Conservation (phyloP, 73 alveolate species). For the Symbiodinium pilosum region DNA sequence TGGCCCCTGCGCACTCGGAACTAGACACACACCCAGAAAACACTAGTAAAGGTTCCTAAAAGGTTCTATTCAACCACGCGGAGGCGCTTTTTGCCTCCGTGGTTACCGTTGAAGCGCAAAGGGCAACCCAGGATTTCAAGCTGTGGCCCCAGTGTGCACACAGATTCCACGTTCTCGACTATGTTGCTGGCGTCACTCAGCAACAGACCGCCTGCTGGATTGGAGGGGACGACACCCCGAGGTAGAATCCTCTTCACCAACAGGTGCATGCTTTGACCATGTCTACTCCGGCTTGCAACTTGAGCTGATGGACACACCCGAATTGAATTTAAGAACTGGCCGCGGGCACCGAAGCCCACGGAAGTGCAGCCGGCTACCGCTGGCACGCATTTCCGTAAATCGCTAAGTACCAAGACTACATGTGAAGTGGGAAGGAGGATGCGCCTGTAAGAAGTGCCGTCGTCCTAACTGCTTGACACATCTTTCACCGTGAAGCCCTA, state of each 20-base stretch:
- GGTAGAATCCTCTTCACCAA: neutral
- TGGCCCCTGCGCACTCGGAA: no score
- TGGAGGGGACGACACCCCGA: neutral
- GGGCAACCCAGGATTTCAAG: no score
- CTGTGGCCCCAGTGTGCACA: neutral
- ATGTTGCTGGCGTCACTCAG: neutral
- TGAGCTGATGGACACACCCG: neutral
- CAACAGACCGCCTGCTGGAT: neutral
- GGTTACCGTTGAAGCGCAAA: no score
- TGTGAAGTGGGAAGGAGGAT: no score
- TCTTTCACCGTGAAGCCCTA: no score
- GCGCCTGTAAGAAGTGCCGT: no score
- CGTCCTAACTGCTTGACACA: no score
- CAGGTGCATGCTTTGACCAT: neutral
- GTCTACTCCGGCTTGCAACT: constrained; percentile 10
- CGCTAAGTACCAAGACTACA: no score
- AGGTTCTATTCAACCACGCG: no score
- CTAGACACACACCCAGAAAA: no score
- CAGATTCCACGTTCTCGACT: neutral
- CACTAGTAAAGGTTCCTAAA: no score
- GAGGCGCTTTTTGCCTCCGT: no score
- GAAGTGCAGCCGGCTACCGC: neutral
- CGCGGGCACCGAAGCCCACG: neutral
- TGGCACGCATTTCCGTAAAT: neutral
- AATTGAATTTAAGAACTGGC: neutral